Conservation (phyloP, 208 protist genomes). For the Trichomonas vaginalis region DNA sequence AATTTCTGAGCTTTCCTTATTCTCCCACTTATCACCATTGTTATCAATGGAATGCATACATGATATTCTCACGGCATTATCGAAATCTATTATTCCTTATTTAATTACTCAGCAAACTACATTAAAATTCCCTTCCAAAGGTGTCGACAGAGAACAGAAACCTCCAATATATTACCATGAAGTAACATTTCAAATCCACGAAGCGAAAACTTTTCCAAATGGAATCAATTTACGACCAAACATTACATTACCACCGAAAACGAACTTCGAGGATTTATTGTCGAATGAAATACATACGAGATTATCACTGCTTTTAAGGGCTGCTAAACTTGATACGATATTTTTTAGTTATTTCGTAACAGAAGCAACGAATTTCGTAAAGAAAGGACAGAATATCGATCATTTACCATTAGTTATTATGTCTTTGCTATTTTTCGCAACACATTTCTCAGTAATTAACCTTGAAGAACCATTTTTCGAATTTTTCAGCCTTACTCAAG, state of each 20-base stretch:
- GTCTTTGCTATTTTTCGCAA: neutral
- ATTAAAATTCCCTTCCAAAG: neutral
- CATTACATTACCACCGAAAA: neutral
- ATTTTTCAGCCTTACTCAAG: neutral
- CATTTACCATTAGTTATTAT: neutral
- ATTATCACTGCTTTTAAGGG: neutral
- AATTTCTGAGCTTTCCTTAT: neutral
- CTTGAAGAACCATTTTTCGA: neutral
- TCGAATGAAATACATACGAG: neutral
- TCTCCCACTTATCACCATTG: neutral
- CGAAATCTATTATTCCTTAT: neutral
- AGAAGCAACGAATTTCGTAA: neutral
- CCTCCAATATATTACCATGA: neutral
- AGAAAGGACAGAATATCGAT: neutral
- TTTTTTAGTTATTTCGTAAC: neutral
- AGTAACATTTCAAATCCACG: neutral
- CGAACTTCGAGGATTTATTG: neutral
- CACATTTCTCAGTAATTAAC: neutral
- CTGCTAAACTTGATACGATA: neutral
- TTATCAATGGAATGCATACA: neutral
- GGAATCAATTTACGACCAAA: neutral
- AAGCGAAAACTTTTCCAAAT: neutral
- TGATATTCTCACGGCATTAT: neutral
- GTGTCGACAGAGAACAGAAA: neutral
- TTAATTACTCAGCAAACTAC: neutral